Percentiles rank a stretch among this genome's conserved stretches.
Conservation (phyloP, 345 rosid genomes). For the Toxicodendron radicans region DNA sequence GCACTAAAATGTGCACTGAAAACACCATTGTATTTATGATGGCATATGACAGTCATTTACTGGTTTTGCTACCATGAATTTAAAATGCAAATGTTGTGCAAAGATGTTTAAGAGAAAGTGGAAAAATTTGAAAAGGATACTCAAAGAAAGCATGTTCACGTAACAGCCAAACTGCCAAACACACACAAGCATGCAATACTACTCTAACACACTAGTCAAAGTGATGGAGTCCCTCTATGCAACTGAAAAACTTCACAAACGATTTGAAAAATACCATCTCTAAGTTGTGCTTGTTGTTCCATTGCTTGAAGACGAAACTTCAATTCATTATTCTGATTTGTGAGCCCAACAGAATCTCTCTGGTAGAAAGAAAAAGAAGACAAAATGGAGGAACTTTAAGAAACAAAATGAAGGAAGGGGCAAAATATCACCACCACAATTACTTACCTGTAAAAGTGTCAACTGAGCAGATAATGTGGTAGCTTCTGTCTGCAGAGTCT, state of each 20-base stretch:
- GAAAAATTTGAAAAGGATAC: background rate
- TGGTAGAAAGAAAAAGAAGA: constrained; percentile 26
- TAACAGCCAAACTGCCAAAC: background rate
- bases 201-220: background rate
- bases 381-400: constrained; percentile 13
- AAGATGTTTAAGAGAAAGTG: background rate
- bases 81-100: background rate
- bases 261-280: constrained; percentile 58
- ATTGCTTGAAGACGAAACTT: constrained; percentile 96
- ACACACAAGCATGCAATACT: background rate
- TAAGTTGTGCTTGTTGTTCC: constrained; percentile 96
- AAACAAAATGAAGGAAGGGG: background rate
- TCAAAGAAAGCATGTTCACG: background rate
- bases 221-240: background rate
- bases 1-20: background rate
- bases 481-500: constrained; percentile 94
- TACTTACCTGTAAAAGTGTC: constrained; percentile 76
- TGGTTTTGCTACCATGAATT: constrained; percentile 10
- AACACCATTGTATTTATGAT: background rate
- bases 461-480: constrained; percentile 95
- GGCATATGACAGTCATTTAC: background rate
- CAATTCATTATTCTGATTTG: constrained; percentile 88
- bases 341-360: constrained; percentile 93
- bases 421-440: background rate
- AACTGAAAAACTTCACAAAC: background rate